phyloP scores from a whole-genome alignment of 768 basidiomycete genomes.

The Mycena maculata region DNA sequence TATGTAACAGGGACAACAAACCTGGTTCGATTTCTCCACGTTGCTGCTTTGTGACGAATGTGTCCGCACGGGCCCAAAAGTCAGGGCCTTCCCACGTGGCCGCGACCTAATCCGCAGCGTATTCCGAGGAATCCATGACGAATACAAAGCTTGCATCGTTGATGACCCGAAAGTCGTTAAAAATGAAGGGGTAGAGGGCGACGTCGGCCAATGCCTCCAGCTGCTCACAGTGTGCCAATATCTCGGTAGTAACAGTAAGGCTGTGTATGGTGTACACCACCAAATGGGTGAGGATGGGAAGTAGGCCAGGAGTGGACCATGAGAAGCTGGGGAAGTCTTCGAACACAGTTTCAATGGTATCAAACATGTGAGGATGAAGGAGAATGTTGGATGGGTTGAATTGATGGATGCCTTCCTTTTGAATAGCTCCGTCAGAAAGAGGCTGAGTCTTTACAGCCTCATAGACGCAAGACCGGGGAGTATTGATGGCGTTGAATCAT shows the following conservation, averaged over 20 bases:
- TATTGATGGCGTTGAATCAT: neutral
- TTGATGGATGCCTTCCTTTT: neutral
- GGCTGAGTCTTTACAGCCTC: neutral
- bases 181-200: too few species aligned
- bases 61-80: too few species aligned
- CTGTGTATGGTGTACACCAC: neutral
- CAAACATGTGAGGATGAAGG: neutral
- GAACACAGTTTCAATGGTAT: neutral
- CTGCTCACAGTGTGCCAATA: neutral
- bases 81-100: neutral
- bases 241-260: neutral
- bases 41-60: too few species aligned
- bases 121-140: neutral
- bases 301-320: neutral
- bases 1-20: neutral
- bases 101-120: neutral
- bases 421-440: neutral
- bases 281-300: conserved; percentile 16
- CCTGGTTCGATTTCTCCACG: conserved; percentile 17
- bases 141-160: conserved; percentile 8
- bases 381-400: neutral
- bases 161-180: neutral
- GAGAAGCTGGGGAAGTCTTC: too few species aligned
- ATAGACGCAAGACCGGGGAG: neutral
- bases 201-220: neutral